Evolutionary conservation across 768 basidiomycete genomes (phyloP).

Genomic region (Agaricus blazei): DNA sequence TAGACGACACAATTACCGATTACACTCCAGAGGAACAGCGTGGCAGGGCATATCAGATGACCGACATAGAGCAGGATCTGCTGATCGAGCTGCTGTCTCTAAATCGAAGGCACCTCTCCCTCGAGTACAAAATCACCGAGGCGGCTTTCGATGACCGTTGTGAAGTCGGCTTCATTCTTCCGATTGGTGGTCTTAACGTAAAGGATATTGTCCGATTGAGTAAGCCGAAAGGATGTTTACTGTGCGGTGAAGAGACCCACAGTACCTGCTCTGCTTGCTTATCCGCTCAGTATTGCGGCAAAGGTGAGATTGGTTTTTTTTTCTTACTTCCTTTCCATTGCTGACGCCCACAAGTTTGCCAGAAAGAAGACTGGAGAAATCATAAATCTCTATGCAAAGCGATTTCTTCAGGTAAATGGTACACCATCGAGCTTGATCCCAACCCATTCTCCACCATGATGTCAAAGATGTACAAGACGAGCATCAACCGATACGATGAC

Average conservation of each 20-base stretch:
- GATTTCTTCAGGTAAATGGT: slow-evolving; percentile 36
- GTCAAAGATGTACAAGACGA: slow-evolving; percentile 2
- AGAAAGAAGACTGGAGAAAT: slow-evolving; percentile 34
- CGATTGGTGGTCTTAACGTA: slow-evolving; percentile 30
- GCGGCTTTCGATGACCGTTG: slow-evolving; percentile 17
- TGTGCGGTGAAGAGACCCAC: slow-evolving; percentile 30
- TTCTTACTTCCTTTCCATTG: not conserved
- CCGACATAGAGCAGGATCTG: slow-evolving; percentile 27
- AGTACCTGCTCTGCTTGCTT: slow-evolving; percentile 33
- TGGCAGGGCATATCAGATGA: slow-evolving; percentile 15
- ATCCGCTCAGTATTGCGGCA: slow-evolving; percentile 32
- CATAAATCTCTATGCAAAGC: slow-evolving; percentile 34
- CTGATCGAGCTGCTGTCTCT: slow-evolving; percentile 27
- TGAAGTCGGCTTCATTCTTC: slow-evolving; percentile 31
- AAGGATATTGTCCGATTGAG: slow-evolving; percentile 32
- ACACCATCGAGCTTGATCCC: slow-evolving; percentile 20
- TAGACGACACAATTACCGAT: slow-evolving; percentile 14
- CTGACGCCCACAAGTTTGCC: slow-evolving; percentile 28
- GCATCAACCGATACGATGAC: slow-evolving; percentile 22
- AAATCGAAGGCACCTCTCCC: slow-evolving; percentile 26
- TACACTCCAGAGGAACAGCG: slow-evolving; percentile 9
- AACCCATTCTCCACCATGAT: slow-evolving; percentile 8
- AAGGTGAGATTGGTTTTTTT: slow-evolving; percentile 18
- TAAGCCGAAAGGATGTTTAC: slow-evolving; percentile 27
- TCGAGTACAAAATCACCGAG: slow-evolving; percentile 18